Evolutionary conservation across 805 yeast species (phyloP), one percentile per base, ranked within the genome.

Genomic region (Saccharomycopsis lassenensis): DNA sequence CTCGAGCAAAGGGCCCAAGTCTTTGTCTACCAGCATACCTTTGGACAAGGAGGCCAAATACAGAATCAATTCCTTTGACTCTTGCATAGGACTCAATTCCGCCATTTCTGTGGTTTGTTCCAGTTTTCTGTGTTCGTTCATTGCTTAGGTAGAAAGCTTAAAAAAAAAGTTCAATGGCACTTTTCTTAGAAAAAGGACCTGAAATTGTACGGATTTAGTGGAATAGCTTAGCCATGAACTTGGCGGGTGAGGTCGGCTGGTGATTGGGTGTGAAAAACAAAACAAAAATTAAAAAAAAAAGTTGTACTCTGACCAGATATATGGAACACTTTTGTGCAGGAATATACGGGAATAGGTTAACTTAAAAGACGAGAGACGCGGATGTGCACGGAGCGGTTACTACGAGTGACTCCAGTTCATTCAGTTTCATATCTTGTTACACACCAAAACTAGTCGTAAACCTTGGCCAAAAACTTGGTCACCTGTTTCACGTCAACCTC

Each of bases 401-500:
- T 23, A 10, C 25, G n/a, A 10, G 10, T 10, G n/a, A 10, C 10
- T n/a, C 25, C 25, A 10, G 11, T 23, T 10, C 25, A 10, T 23
- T n/a, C 25, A 10, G 10, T n/a, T 23, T 10, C 25, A 10, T 23
- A n/a, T 23, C 25, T 23, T n/a, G n/a, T 23, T 10, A 23, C 25
- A 10, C n/a, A 10, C 25, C 10, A 10, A 23, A 23, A 23, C n/a
- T 23, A 23, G 29, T 56, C 57, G 23, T 66, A 70, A 34, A 69
- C 68, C 44, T 64, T 71, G 29, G 65, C 59, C 47, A 74, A 52
- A 49, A 74, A 73, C 8, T 72, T 75, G 18, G 71, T 64, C 11
- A 70, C 71, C 24, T 74, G 54, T 17, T 68, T 67, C 49, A 74
- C 63, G 50, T 73, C 80, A 24, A 74, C 71, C 42, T 72, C 78